Conservation (phyloP, 225 moss, liverwort and hornwort genomes). For the Physcomitrellopsis africana region DNA sequence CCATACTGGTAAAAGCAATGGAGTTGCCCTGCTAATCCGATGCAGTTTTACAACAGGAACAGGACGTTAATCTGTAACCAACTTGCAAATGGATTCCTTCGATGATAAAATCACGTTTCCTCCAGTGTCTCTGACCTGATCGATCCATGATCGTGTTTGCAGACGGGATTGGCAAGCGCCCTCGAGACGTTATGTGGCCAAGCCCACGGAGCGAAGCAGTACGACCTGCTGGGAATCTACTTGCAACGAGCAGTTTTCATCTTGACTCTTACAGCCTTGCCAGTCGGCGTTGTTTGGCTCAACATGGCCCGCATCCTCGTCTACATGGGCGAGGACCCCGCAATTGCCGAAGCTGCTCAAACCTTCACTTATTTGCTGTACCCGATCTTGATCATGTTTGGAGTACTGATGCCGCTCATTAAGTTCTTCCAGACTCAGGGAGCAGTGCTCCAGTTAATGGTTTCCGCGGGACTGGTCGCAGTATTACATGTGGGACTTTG, state of each 20-base stretch:
- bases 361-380: slow-evolving; percentile 26
- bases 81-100: neutral
- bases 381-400: slow-evolving; percentile 6
- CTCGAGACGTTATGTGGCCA: slow-evolving; percentile 62
- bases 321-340: slow-evolving; percentile 39
- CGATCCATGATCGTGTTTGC: neutral
- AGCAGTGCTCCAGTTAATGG: slow-evolving; percentile 41
- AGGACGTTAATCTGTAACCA: too few relatives aligned
- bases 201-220: slow-evolving; percentile 62
- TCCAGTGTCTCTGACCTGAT: neutral
- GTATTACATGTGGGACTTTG: slow-evolving; percentile 42
- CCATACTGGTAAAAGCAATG: slow-evolving; percentile 22
- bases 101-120: neutral
- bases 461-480: slow-evolving; percentile 30
- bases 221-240: slow-evolving; percentile 53
- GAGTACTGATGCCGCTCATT: slow-evolving; percentile 30
- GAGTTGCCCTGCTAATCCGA: neutral
- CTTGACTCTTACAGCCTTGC: slow-evolving; percentile 18
- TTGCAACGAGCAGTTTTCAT: slow-evolving; percentile 40
- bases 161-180: slow-evolving; percentile 42
- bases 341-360: slow-evolving; percentile 37
- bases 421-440: slow-evolving; percentile 61
- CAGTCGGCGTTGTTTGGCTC: slow-evolving; percentile 38
- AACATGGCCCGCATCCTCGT: slow-evolving; percentile 39
- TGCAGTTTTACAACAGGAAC: neutral